Evolutionary conservation across 345 rosid genomes (phyloP).

Genomic region (Combretum micranthum): DNA sequence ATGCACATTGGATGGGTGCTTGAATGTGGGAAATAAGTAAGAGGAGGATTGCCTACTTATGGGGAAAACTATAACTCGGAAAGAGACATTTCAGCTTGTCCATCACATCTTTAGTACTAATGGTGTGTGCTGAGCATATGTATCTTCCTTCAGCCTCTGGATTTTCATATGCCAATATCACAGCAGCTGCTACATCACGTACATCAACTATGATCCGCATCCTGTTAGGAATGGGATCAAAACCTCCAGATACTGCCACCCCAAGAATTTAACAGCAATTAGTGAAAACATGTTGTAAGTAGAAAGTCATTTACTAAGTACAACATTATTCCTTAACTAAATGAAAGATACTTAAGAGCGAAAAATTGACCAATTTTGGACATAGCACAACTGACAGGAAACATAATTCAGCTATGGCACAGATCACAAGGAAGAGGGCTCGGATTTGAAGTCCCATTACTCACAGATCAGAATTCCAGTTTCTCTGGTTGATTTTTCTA

Average conservation of each 20-base stretch:
- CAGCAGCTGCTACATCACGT: constrained; percentile 28
- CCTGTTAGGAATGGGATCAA: constrained; percentile 30
- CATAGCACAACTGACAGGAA: too few species aligned
- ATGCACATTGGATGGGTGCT: too few species aligned
- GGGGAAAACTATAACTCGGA: constrained; percentile 49
- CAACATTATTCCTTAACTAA: too few species aligned
- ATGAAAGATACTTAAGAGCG: too few species aligned
- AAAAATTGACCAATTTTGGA: too few species aligned
- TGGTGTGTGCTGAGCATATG: constrained; percentile 32
- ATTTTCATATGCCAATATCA: constrained; percentile 16
- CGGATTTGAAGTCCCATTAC: too few species aligned
- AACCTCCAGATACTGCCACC: constrained; percentile 29
- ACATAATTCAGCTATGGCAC: too few species aligned
- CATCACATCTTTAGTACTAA: constrained; percentile 22
- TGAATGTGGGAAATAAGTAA: neutral
- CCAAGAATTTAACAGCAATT: neutral
- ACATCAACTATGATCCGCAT: constrained; percentile 21
- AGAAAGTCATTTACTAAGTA: too few species aligned
- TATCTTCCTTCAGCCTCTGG: constrained; percentile 49
- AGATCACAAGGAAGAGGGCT: too few species aligned
- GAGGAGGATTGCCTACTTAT: constrained; percentile 23
- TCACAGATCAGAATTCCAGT: too few species aligned
- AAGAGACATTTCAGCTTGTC: constrained; percentile 44
- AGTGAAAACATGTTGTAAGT: too few species aligned
- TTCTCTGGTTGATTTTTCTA: too few species aligned